These are phyloP conservation scores for Comarum palustre DNA, from an alignment of 306 rosid genomes.

Conservation along the genomic window DNA sequence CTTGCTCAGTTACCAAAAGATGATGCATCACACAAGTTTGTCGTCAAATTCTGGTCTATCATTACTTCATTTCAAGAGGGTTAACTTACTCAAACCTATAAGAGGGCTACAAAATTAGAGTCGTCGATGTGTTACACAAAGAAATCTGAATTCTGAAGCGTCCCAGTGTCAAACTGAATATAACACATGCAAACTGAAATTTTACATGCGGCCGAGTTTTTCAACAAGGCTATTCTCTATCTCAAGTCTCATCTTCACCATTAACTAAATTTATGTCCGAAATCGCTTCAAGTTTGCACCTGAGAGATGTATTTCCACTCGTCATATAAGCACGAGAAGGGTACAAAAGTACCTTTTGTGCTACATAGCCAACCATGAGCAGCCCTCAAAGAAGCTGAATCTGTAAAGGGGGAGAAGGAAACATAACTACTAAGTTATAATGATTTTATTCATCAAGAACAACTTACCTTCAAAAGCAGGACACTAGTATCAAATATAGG, in stretches of 20 bases:
- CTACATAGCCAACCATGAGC: conserved; percentile 92
- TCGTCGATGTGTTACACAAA: neutral
- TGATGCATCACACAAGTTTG: neutral
- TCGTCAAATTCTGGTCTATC: neutral
- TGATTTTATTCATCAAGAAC: neutral
- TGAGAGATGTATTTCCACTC: conserved; percentile 58
- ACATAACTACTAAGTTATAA: neutral
- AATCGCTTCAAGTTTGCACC: conserved; percentile 57
- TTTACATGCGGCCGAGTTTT: conserved; percentile 61
- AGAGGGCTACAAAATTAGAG: neutral
- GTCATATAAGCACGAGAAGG: conserved; percentile 59
- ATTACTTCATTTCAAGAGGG: neutral
- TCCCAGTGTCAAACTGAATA: neutral
- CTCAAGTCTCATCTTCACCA: conserved; percentile 75
- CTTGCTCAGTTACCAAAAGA: neutral
- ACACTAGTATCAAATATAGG: neutral
- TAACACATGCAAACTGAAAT: too few species aligned
- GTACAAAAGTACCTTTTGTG: conserved; percentile 57
- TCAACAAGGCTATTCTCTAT: conserved; percentile 68
- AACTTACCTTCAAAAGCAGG: neutral
- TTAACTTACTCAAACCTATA: neutral
- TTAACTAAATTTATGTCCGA: conserved; percentile 54
- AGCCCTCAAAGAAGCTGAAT: conserved; percentile 90
- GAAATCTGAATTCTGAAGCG: neutral
- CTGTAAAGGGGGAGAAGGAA: conserved; percentile 31